Evolutionary conservation across 2,329 filamentous ascomycete species (phyloP), one percentile per base, ranked within the genome.

Genomic region (Tricladium varicosporioides): DNA sequence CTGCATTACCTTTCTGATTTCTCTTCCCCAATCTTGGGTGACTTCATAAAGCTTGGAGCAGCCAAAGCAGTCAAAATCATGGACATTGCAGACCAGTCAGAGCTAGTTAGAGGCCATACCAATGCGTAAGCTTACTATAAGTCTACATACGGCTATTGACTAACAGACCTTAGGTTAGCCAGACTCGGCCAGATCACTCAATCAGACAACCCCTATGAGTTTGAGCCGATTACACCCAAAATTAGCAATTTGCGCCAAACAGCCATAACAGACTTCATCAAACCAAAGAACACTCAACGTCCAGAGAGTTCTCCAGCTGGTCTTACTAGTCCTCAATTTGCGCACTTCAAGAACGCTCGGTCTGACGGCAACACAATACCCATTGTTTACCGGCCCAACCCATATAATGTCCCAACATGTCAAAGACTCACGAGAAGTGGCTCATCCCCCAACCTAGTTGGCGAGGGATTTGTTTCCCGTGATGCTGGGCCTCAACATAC

Each of bases 191-290:
- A 51, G 13, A 27, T 53, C 27, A 27, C 19, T 32, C 51, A 36
- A 45, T 27, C 48, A 42, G 10, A 19, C 13, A 65, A 63, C 27
- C 63, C 60, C 13, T 67, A 65, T 46, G 60, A 67, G 49, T 69
- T 70, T 40, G 68, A 70, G 49, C 64, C 66, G 11, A 59, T 58
- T 8, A 61, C 66, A n/a, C 62, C 60, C 11, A 46, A 56, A 46
- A 16, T 56, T 13, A 32, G 57, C 36, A 44, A 56, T 11, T 36
- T 48, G 11, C 62, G 51, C 43, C 62, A 65, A 44, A 66, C 66
- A 8, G 63, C 54, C 15, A 63, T 67, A 16, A 58, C 61, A 16
- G 66, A 66, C 43, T 67, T 69, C 47, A 60, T 65, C 15, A 46
- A 53, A 27, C 22, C 22, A 27, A 27, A 27, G 3, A 27, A 27